Evolutionary conservation across 2,329 filamentous ascomycete species (phyloP).

Genomic region (Fusarium scirpi): DNA sequence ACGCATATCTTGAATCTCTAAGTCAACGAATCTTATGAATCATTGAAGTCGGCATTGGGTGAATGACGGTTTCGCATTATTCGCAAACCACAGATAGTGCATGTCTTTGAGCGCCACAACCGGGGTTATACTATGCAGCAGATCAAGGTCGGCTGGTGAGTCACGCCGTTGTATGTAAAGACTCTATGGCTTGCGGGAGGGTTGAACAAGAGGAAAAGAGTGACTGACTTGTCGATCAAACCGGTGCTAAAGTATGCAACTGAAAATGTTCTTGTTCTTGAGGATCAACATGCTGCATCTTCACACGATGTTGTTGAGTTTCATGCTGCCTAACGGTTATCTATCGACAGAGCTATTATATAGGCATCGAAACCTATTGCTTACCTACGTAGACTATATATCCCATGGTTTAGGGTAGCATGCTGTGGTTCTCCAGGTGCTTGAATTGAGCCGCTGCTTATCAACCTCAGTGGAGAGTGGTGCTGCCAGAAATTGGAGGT

Average conservation of each 20-base stretch:
- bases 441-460: background rate
- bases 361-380: background rate
- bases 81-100: background rate
- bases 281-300: background rate
- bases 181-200: background rate
- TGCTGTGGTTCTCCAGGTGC: background rate
- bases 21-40: background rate
- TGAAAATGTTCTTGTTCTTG: background rate
- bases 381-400: background rate
- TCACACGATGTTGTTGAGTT: background rate
- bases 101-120: conserved; percentile 2
- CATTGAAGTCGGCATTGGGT: background rate
- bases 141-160: background rate
- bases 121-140: background rate
- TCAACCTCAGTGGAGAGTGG: conserved; percentile 3
- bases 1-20: background rate
- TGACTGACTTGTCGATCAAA: background rate
- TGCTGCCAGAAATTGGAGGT: conserved; percentile 10
- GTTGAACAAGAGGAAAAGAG: background rate
- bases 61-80: background rate
- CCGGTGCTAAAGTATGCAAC: background rate
- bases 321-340: background rate
- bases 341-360: background rate
- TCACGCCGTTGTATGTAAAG: conserved; percentile 6
- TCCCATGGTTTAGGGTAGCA: background rate